Evolutionary conservation across 345 rosid species (phyloP).

Genomic region (Eutrema heterophyllum): DNA sequence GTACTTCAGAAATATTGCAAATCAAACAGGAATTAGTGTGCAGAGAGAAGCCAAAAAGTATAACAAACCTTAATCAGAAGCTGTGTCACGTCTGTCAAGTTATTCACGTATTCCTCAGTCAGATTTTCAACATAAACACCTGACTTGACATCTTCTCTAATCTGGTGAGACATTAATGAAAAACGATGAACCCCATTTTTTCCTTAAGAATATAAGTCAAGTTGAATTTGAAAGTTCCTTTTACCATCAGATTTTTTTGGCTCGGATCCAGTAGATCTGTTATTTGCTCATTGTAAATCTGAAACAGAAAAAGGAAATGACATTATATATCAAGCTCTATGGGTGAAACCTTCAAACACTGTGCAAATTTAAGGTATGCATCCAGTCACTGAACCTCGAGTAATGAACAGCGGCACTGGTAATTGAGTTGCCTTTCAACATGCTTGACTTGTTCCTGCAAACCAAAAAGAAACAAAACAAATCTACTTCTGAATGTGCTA

Average conservation of each 20-base stretch:
- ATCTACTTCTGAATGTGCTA: neutral
- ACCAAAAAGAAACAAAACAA: neutral
- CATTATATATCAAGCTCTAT: neutral
- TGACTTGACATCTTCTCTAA: slow-evolving; percentile 82
- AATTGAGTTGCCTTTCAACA: slow-evolving; percentile 60
- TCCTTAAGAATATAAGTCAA: neutral
- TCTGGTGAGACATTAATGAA: slow-evolving; percentile 35
- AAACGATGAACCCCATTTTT: neutral
- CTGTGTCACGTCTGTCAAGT: slow-evolving; percentile 62
- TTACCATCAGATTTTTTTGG: slow-evolving; percentile 71
- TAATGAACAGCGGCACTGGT: slow-evolving; percentile 85
- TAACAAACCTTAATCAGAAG: slow-evolving; percentile 62
- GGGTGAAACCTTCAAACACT: neutral
- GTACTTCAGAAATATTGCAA: neutral
- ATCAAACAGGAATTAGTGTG: neutral
- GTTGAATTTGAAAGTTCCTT: neutral
- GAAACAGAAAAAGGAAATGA: slow-evolving; percentile 24
- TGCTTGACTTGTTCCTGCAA: slow-evolving; percentile 71
- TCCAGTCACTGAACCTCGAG: slow-evolving; percentile 54
- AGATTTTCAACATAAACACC: slow-evolving; percentile 84
- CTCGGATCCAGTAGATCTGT: slow-evolving; percentile 78
- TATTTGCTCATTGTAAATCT: slow-evolving; percentile 92
- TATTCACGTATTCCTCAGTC: slow-evolving; percentile 60
- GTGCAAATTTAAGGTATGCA: neutral
- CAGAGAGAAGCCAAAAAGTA: neutral